These are phyloP conservation scores for Lepidium didymum DNA, from an alignment of 345 rosid genomes.

Conservation along the genomic window DNA sequence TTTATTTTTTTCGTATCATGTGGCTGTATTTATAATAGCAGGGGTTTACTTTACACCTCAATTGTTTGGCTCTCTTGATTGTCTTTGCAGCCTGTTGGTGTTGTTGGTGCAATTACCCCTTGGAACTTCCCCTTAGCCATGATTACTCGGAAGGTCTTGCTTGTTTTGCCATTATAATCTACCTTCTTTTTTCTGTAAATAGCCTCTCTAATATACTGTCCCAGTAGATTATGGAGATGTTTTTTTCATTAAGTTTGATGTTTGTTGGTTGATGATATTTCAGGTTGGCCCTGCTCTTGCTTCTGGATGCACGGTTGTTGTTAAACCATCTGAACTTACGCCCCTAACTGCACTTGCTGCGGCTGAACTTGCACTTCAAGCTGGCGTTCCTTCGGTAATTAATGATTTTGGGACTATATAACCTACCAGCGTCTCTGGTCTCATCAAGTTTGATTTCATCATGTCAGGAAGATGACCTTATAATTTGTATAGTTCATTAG, in stretches of 20 bases:
- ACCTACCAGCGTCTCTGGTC: neutral
- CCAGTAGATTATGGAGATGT: neutral
- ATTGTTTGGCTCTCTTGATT: conserved; percentile 6
- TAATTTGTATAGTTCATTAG: neutral
- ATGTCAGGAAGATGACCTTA: neutral
- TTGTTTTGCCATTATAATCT: neutral
- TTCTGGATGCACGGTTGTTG: conserved; percentile 92
- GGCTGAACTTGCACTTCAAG: conserved; percentile 89
- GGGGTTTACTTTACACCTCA: neutral
- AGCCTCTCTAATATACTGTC: neutral
- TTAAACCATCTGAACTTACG: conserved; percentile 94
- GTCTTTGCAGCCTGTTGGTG: conserved; percentile 82
- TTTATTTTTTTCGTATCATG: neutral
- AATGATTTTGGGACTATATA: conserved; percentile 14
- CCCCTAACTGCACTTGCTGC: conserved; percentile 96
- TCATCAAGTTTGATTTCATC: neutral
- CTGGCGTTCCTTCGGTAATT: conserved; percentile 97
- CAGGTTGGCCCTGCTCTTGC: conserved; percentile 99
- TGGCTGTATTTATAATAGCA: neutral
- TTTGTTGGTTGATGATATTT: conserved; percentile 18
- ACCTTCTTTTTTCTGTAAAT: neutral
- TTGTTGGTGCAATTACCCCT: conserved; percentile 89
- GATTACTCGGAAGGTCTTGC: conserved; percentile 88
- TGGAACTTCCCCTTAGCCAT: conserved; percentile 99
- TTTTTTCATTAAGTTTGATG: conserved; percentile 1